A percentile compares a stretch with the other conserved stretches of the same genome.
Evolutionary conservation across 2,329 filamentous ascomycete species (phyloP).

Genomic region (Fusarium graminum): DNA sequence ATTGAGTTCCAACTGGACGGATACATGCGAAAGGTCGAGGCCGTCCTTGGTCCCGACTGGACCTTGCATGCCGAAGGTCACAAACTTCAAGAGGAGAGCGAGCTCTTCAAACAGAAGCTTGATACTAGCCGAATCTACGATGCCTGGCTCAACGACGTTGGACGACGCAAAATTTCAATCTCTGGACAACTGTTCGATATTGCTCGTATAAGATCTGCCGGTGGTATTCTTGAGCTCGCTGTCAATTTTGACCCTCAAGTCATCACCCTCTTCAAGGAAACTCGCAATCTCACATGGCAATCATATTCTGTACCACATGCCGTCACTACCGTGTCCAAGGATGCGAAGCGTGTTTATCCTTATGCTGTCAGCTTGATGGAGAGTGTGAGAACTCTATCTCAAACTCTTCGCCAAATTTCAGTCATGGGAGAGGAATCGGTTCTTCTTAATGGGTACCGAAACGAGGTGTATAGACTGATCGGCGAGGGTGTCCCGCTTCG

Average conservation of each 20-base stretch:
- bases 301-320: constrained; percentile 94
- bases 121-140: constrained; percentile 95
- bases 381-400: constrained; percentile 92
- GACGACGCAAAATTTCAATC: constrained; percentile 89
- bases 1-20: constrained; percentile 95
- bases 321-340: constrained; percentile 95
- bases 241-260: constrained; percentile 99
- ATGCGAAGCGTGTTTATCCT: constrained; percentile 98
- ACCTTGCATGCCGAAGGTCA: constrained; percentile 93
- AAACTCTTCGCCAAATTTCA: constrained; percentile 86
- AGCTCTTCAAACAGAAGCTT: constrained; percentile 94
- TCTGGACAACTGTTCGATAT: constrained; percentile 93
- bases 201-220: constrained; percentile 86
- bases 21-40: constrained; percentile 99
- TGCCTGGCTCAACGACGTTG: constrained; percentile 92
- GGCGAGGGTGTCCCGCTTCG: constrained; percentile 88
- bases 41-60: constrained; percentile 96
- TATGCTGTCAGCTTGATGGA: constrained; percentile 99
- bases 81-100: constrained; percentile 91
- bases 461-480: constrained; percentile 87
- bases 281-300: constrained; percentile 94
- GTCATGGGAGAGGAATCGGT: constrained; percentile 90
- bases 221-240: constrained; percentile 86
- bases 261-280: constrained; percentile 98
- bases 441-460: constrained; percentile 89